Percentiles rank a stretch among this genome's conserved stretches.
Conservation (phyloP, 1,284 basidiomycete species). For the Moesziomyces parantarcticus region DNA sequence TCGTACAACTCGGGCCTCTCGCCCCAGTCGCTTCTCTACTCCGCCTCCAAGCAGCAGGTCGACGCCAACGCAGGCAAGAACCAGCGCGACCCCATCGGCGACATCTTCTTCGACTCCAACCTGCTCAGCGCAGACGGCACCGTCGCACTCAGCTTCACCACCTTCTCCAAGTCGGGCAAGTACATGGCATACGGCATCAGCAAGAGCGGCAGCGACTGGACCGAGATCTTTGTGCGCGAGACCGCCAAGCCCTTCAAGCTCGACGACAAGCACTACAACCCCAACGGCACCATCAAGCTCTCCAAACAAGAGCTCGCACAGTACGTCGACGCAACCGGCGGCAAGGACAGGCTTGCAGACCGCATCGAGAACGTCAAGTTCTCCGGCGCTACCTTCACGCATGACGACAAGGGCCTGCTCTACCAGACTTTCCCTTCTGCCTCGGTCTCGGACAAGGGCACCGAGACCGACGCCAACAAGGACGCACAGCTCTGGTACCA, state of each 20-base stretch:
- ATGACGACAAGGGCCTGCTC: conserved; percentile 65
- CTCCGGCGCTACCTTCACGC: conserved; percentile 54
- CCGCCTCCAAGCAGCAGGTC: conserved; percentile 52
- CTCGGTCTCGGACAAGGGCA: conserved; percentile 59
- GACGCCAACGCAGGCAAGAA: conserved; percentile 35
- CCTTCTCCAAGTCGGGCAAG: conserved; percentile 63
- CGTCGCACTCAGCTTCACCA: conserved; percentile 55
- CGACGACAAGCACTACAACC: conserved; percentile 35
- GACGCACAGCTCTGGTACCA: conserved; percentile 66
- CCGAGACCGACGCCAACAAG: conserved; percentile 64
- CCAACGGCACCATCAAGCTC: conserved; percentile 45
- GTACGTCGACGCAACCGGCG: conserved; percentile 45
- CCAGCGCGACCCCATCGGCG: conserved; percentile 51
- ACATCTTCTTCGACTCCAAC: conserved; percentile 65
- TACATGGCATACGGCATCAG: conserved; percentile 63
- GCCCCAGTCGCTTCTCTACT: conserved; percentile 61
- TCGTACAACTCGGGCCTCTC: conserved; percentile 64
- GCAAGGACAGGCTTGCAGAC: conserved; percentile 58
- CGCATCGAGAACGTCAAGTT: conserved; percentile 63
- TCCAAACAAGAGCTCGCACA: conserved; percentile 36
- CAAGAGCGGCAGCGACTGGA: conserved; percentile 65
- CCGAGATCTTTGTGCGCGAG: conserved; percentile 58
- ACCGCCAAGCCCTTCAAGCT: conserved; percentile 57
- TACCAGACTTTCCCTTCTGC: conserved; percentile 62
- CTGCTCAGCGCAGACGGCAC: conserved; percentile 63